phyloP scores from a whole-genome alignment of 2,329 filamentous ascomycete species.

The Diaporthe sp. region DNA sequence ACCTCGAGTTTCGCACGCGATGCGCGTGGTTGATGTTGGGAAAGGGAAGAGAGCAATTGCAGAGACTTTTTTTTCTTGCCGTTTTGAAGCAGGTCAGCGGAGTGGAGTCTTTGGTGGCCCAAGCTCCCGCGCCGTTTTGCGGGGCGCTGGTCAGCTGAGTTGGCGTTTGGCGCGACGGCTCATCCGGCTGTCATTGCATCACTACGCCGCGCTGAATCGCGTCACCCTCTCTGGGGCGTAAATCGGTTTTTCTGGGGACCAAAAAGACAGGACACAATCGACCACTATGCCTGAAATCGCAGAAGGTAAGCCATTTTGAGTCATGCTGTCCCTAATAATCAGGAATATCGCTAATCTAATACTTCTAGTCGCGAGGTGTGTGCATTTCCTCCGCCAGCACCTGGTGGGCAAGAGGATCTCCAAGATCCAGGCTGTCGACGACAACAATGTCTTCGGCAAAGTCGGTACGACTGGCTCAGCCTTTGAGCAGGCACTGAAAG shows the following conservation, averaged over 20 bases:
- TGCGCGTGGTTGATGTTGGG: constrained; percentile 34
- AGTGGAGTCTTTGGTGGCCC: constrained; percentile 3
- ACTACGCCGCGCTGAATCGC: constrained; percentile 33
- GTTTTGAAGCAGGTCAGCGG: constrained; percentile 31
- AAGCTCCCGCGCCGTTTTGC: constrained; percentile 28
- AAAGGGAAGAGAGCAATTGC: constrained; percentile 27
- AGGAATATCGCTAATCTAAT: neutral
- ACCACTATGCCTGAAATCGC: constrained; percentile 73
- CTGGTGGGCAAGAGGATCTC: constrained; percentile 87
- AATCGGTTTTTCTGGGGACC: neutral
- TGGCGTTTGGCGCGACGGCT: constrained; percentile 26
- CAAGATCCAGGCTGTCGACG: constrained; percentile 79
- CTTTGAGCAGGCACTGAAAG: constrained; percentile 80
- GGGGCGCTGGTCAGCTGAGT: constrained; percentile 28
- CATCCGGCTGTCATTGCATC: constrained; percentile 6
- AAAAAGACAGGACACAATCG: neutral
- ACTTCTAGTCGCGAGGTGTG: constrained; percentile 79
- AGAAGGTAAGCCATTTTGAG: constrained; percentile 60
- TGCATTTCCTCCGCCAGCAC: constrained; percentile 86
- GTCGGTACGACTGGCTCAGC: constrained; percentile 83
- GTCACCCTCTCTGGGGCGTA: constrained; percentile 3
- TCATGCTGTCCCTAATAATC: neutral
- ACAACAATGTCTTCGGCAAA: constrained; percentile 91
- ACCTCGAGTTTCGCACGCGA: constrained; percentile 37
- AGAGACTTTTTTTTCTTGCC: constrained; percentile 35